Evolutionary conservation across 352 stramenopile genomes (phyloP).

Genomic region (Phytophthora aleatoria): DNA sequence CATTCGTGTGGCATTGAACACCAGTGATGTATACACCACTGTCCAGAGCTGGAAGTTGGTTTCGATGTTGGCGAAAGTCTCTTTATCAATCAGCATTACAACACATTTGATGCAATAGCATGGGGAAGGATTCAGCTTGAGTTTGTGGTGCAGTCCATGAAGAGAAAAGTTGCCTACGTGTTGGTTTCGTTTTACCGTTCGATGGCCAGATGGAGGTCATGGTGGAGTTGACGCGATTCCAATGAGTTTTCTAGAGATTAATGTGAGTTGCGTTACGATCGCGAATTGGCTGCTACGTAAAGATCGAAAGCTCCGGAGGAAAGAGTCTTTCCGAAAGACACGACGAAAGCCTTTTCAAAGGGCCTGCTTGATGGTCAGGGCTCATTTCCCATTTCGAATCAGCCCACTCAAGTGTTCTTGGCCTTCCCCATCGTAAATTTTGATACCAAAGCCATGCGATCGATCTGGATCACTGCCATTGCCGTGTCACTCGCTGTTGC

Average conservation of each 20-base stretch:
- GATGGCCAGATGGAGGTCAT: constrained; percentile 12
- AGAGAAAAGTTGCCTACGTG: constrained; percentile 7
- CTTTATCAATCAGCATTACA: too few relatives aligned
- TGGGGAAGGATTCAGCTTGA: constrained; percentile 14
- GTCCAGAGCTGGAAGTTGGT: too few relatives aligned
- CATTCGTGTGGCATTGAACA: constrained; percentile 20
- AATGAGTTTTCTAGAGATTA: constrained; percentile 8
- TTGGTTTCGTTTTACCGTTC: constrained; percentile 9
- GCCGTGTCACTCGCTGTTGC: constrained; percentile 4
- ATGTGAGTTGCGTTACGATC: too few relatives aligned
- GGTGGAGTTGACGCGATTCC: constrained; percentile 6
- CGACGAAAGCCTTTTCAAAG: background rate
- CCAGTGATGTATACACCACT: background rate
- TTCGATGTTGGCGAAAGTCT: too few relatives aligned
- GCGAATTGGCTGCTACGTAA: too few relatives aligned
- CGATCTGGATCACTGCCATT: background rate
- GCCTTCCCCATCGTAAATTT: background rate
- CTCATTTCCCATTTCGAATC: constrained; percentile 25
- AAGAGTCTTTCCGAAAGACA: background rate
- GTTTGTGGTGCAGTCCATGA: constrained; percentile 8
- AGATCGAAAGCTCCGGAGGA: background rate
- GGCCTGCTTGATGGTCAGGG: background rate
- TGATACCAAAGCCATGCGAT: constrained; percentile 19
- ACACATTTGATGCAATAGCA: constrained; percentile 1
- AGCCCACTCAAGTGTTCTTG: constrained; percentile 1